Evolutionary conservation across 2,329 filamentous ascomycete species (phyloP).

Genomic region (Cytospora mali): DNA sequence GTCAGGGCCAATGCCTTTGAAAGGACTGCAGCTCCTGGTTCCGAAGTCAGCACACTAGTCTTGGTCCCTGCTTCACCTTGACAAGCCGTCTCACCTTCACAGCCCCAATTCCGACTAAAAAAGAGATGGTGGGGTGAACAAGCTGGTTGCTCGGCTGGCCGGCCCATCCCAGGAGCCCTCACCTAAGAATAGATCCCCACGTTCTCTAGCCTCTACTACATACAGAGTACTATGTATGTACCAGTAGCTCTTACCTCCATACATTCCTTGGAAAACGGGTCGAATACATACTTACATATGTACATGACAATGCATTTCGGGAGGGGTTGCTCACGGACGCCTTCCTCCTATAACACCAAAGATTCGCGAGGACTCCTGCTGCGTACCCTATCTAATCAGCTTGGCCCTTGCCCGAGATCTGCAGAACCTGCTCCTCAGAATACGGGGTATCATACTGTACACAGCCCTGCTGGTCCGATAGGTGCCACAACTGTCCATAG

Average conservation of each 20-base stretch:
- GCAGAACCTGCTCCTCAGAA: constrained; percentile 14
- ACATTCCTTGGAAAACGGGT: background rate
- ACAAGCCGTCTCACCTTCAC: constrained; percentile 6
- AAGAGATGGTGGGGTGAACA: constrained; percentile 21
- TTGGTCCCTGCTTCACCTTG: constrained; percentile 12
- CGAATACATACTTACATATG: too few species aligned
- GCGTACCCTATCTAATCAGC: background rate
- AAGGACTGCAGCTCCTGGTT: constrained; percentile 13
- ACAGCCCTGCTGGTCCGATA: constrained; percentile 2
- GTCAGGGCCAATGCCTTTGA: constrained; percentile 13
- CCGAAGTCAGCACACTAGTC: constrained; percentile 19
- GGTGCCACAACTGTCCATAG: too few species aligned
- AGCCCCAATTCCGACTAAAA: constrained; percentile 12
- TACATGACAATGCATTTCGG: background rate
- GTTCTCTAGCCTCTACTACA: constrained; percentile 12
- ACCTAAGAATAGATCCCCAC: constrained; percentile 24
- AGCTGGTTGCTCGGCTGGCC: background rate
- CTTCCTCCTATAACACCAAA: background rate
- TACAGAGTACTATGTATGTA: background rate
- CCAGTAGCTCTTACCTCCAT: too few species aligned
- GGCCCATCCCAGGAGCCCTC: constrained; percentile 14
- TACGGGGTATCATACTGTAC: background rate
- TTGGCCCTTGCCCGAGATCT: constrained; percentile 17
- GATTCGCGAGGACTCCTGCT: background rate
- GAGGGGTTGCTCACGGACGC: too few species aligned